These are phyloP conservation scores for Colletotrichum caudatum DNA, from an alignment of 2,329 filamentous ascomycete genomes.

Conservation along the genomic window DNA sequence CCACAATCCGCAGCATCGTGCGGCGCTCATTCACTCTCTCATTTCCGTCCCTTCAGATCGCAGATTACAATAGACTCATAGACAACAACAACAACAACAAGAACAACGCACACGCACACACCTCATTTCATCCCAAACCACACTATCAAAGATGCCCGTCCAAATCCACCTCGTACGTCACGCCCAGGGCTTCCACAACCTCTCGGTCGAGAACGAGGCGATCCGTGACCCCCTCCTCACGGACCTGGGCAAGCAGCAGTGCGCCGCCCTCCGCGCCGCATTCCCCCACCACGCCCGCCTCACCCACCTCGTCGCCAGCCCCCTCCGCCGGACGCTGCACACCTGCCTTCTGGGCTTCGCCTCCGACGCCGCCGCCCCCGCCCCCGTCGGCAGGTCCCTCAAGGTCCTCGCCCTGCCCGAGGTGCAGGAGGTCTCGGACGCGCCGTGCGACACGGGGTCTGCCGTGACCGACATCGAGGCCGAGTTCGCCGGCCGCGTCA, in stretches of 20 bases:
- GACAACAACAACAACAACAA: background rate
- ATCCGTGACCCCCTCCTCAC: conserved; percentile 86
- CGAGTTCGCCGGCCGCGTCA: conserved; percentile 73
- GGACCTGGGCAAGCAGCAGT: conserved; percentile 80
- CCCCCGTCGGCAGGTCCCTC: conserved; percentile 6
- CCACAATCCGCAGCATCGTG: background rate
- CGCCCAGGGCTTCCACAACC: conserved; percentile 85
- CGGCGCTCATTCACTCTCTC: background rate
- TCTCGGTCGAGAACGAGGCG: conserved; percentile 74
- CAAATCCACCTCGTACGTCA: conserved; percentile 78
- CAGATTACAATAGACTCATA: background rate
- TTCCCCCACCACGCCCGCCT: conserved; percentile 77
- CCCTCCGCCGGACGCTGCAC: conserved; percentile 83
- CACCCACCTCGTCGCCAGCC: conserved; percentile 80
- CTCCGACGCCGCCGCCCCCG: conserved; percentile 54
- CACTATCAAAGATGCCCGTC: conserved; percentile 57
- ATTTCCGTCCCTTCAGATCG: background rate
- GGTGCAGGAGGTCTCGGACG: conserved; percentile 80
- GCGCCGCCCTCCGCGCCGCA: conserved; percentile 66
- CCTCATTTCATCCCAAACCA: background rate
- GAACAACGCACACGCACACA: background rate
- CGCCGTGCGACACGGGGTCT: conserved; percentile 82
- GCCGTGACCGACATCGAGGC: conserved; percentile 63
- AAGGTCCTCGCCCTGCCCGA: conserved; percentile 76
- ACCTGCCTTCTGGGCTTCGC: conserved; percentile 80